A percentile compares a stretch with the other conserved stretches of the same genome.
phyloP scores from a whole-genome alignment of 139 green algal genomes.

The Medakamo hakoo region DNA sequence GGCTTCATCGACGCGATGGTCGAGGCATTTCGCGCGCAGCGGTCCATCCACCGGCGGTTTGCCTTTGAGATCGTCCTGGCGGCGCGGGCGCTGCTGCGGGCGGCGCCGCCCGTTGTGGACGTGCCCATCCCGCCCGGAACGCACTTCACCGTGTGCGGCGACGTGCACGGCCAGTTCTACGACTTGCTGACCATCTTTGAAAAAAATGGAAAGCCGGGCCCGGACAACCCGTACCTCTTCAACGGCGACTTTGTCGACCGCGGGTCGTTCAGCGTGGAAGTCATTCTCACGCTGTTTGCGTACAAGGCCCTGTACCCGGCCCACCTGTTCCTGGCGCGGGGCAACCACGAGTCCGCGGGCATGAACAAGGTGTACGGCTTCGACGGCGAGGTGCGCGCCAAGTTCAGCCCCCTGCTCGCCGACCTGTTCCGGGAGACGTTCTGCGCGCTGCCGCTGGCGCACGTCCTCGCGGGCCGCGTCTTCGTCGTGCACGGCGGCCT shows the following conservation, averaged over 20 bases:
- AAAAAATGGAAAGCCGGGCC: conserved; percentile 70
- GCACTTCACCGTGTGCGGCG: conserved; percentile 78
- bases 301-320: conserved; percentile 69
- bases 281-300: conserved; percentile 87
- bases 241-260: conserved; percentile 92
- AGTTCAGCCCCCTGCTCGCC: conserved; percentile 54
- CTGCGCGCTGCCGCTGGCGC: conserved; percentile 76
- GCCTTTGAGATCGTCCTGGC: conserved; percentile 48
- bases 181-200: conserved; percentile 95
- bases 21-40: conserved; percentile 71
- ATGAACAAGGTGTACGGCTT: conserved; percentile 99
- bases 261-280: conserved; percentile 79
- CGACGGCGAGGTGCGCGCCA: conserved; percentile 77
- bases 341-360: conserved; percentile 86
- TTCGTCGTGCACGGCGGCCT: conserved; percentile 88
- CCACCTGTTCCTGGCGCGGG: conserved; percentile 67
- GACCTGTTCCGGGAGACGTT: conserved; percentile 88
- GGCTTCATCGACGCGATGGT: conserved; percentile 87
- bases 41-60: conserved; percentile 55
- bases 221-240: conserved; percentile 94
- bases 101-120: conserved; percentile 59
- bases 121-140: conserved; percentile 29
- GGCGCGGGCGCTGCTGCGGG: conserved; percentile 26
- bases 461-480: conserved; percentile 65
- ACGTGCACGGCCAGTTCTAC: conserved; percentile 83